Conservation (phyloP, 768 basidiomycete species). For the Termitomyces sp. region DNA sequence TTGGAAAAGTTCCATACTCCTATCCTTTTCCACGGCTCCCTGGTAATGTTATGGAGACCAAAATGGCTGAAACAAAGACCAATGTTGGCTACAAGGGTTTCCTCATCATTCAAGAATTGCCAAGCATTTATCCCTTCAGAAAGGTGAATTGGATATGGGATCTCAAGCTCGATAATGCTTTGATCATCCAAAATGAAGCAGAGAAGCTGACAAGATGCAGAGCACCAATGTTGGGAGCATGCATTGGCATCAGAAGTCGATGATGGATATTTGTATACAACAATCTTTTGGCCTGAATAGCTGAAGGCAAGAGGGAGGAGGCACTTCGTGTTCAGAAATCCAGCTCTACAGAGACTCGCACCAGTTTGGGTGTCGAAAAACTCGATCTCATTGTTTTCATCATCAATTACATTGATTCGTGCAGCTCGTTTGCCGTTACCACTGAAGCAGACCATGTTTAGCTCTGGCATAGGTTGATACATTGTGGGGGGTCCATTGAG, state of each 20-base stretch:
- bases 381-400: neutral
- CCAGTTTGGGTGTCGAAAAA: neutral
- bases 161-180: neutral
- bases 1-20: constrained; percentile 1
- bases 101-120: constrained; percentile 4
- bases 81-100: neutral
- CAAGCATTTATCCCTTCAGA: neutral
- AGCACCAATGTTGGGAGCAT: neutral
- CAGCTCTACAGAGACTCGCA: neutral
- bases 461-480: neutral
- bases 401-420: neutral
- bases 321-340: neutral
- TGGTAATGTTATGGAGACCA: too few species aligned
- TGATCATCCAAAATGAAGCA: neutral
- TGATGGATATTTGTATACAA: neutral
- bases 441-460: constrained; percentile 1
- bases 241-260: neutral
- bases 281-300: constrained; percentile 3
- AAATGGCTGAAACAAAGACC: neutral
- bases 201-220: neutral
- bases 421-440: constrained; percentile 1
- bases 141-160: neutral
- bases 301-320: constrained; percentile 1
- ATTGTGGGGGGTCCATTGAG: neutral
- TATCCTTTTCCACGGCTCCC: neutral